Percentiles rank a stretch among this genome's conserved stretches.
These are phyloP conservation scores for Hansenula lynferdii DNA, from an alignment of 1,139 yeast genomes.

Conservation along the genomic window DNA sequence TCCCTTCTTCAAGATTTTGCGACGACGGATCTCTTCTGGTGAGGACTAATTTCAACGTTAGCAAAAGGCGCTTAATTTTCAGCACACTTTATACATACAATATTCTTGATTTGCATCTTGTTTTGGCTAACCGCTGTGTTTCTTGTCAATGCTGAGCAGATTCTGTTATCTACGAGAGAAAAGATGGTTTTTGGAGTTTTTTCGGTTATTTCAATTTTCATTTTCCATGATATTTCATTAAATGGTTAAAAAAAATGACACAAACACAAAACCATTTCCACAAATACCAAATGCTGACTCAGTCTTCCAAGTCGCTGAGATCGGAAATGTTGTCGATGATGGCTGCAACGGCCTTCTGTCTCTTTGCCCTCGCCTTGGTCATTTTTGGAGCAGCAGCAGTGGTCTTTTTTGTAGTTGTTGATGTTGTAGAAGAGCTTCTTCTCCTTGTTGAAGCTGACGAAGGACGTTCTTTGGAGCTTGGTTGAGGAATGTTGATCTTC, in stretches of 20 bases:
- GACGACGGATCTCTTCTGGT: slow-evolving; percentile 48
- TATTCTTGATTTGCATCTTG: neutral
- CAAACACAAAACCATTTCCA: too few relatives aligned
- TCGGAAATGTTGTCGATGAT: too few relatives aligned
- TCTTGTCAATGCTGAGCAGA: too few relatives aligned
- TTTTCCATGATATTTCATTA: too few relatives aligned
- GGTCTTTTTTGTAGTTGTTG: neutral
- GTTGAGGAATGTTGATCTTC: neutral
- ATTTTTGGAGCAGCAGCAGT: neutral
- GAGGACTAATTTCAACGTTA: slow-evolving; percentile 21
- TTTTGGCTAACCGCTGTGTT: too few relatives aligned
- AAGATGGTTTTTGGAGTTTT: too few relatives aligned
- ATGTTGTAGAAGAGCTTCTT: neutral
- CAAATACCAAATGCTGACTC: too few relatives aligned
- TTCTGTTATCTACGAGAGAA: too few relatives aligned
- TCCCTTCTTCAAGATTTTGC: slow-evolving; percentile 55
- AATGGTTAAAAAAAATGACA: too few relatives aligned
- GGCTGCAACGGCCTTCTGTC: too few relatives aligned
- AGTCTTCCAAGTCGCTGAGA: too few relatives aligned
- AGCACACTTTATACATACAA: neutral
- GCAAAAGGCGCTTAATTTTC: neutral
- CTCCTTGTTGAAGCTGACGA: neutral
- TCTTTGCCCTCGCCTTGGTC: neutral
- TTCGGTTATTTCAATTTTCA: too few relatives aligned
- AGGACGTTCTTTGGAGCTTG: neutral